These are phyloP conservation scores for Saturnispora bothae DNA, from an alignment of 805 yeast species.

Conservation along the genomic window DNA sequence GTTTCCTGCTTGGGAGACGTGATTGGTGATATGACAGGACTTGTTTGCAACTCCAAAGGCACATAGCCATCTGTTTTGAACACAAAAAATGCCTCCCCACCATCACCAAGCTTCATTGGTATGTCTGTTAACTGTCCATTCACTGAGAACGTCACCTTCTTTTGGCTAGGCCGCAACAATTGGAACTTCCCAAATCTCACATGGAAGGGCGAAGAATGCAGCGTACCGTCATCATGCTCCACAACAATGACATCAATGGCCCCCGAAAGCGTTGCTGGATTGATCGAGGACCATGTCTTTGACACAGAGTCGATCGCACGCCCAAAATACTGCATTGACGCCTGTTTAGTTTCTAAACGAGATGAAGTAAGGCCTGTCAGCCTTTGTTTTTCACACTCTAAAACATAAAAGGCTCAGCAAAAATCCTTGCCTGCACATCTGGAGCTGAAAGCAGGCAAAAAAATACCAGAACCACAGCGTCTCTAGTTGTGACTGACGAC, in stretches of 20 bases:
- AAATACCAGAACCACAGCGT: too few species aligned
- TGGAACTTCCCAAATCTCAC: conserved; percentile 93
- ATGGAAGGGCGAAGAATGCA: conserved; percentile 91
- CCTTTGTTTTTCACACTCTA: too few species aligned
- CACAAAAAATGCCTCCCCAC: conserved; percentile 96
- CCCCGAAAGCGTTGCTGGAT: conserved; percentile 93
- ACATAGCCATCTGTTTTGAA: conserved; percentile 73
- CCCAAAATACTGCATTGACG: conserved; percentile 98
- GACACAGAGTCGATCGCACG: conserved; percentile 91
- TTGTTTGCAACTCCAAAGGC: conserved; percentile 70
- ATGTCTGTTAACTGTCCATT: conserved; percentile 72
- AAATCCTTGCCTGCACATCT: too few species aligned
- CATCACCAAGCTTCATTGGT: conserved; percentile 95
- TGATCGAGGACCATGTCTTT: conserved; percentile 93
- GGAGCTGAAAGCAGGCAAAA: too few species aligned
- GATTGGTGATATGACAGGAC: conserved; percentile 68
- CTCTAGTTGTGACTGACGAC: too few species aligned
- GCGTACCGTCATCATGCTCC: conserved; percentile 66
- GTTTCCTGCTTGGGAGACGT: conserved; percentile 51
- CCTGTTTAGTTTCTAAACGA: too few species aligned
- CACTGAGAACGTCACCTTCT: conserved; percentile 80
- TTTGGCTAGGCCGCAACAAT: conserved; percentile 85
- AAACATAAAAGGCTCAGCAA: too few species aligned
- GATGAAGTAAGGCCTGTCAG: too few species aligned
- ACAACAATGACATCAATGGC: conserved; percentile 95